Base-by-base conservation (phyloP, 192 early-diverging fungal genomes). In the Podila horticola region DNA sequence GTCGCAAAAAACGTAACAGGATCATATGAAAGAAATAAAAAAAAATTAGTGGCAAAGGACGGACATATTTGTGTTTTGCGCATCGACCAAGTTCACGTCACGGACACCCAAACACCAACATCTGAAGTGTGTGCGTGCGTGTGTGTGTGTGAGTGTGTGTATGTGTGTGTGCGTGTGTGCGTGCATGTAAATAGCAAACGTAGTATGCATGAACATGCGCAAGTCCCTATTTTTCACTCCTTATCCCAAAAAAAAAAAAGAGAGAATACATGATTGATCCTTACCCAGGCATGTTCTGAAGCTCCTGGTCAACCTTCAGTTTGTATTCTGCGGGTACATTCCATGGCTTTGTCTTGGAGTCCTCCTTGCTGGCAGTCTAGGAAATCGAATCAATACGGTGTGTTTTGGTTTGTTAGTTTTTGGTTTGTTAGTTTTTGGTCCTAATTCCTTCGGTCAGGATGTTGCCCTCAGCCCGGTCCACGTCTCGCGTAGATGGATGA, bases 321-420 rank as follows among this genome's bases (percentile, higher is more conserved):
- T 94, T 94, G 34, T 85, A 87, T 68, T 94, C 91, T 9, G 95
- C 95, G 41, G 93, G 71, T 2, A 83, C 71, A 24, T 93, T 97
- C 92, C 94, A 95, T 10, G 95, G 95, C 74, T 95, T 94, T 34
- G 96, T 84, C 74, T 96, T 95, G 48, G 87, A 75, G 10, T 77
- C 71, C 70, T 90, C 89, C 38, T 71, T 82, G 29, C 84, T 83
- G 11, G 84, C 66, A 24, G 73, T 74, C 84, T 85, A 64, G 31
- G 57, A 20, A 9, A 34, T 45, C 1, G 36, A 64, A 24, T 34
- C 30, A 63, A 17, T 17, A 1, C 2, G n/a, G 29, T 70, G 41
- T 2, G 2, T 28, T n/a, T n/a, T 58, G n/a, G n/a, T n/a, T n/a
- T n/a, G n/a, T n/a, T n/a, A n/a, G n/a, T 38, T 38, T 50, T 65